Percentiles rank a stretch among this genome's conserved stretches.
Evolutionary conservation across 2,329 filamentous ascomycete species (phyloP).

Genomic region (Xylariomycetidae sp.): DNA sequence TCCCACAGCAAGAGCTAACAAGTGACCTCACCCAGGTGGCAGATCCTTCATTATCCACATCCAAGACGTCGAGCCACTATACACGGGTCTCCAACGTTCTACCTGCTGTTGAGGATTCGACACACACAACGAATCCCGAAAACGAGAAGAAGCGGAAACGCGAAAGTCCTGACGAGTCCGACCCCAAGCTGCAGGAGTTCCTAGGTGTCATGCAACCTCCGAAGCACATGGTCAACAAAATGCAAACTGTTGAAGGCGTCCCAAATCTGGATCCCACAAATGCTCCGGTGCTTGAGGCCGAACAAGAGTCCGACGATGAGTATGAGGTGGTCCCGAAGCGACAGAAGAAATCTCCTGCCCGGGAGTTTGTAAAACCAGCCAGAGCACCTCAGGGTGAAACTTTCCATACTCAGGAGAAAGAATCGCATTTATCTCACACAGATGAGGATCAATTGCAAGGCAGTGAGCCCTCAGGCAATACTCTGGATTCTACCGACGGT

Average conservation of each 20-base stretch:
- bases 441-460: no score
- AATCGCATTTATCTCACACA: no score
- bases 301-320: constrained; percentile 66
- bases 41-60: constrained; percentile 35
- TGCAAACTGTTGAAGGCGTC: constrained; percentile 41
- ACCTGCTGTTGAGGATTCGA: no score
- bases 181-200: constrained; percentile 83
- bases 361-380: no score
- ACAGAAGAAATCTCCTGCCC: no score
- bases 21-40: constrained; percentile 25
- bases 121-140: constrained; percentile 31
- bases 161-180: constrained; percentile 51
- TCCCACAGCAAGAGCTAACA: no score
- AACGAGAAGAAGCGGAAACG: constrained; percentile 64
- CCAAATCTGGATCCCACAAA: constrained; percentile 37
- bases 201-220: constrained; percentile 73
- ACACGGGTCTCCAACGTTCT: no score
- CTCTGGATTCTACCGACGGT: constrained; percentile 6
- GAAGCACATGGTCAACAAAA: constrained; percentile 57
- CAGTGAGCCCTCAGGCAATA: no score
- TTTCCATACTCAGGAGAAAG: no score
- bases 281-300: constrained; percentile 37
- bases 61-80: constrained; percentile 13
- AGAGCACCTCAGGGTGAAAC: no score
- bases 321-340: constrained; percentile 68